phyloP scores from a whole-genome alignment of 1,284 basidiomycete genomes.

The Tausonia pullulans region DNA sequence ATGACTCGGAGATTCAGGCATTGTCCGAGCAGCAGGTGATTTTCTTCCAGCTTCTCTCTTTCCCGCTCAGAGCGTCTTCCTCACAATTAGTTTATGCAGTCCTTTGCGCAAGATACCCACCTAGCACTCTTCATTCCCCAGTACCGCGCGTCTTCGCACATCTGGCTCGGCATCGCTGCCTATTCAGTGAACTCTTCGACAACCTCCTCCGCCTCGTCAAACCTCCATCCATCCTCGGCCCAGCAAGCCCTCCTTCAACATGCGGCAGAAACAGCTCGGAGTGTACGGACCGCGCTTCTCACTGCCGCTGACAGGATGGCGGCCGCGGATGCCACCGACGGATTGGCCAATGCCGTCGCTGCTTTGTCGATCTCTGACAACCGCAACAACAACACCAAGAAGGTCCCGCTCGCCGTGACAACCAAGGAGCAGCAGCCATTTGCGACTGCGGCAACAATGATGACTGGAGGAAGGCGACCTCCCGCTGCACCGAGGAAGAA shows the following conservation, averaged over 20 bases:
- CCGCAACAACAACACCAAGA: too few species aligned
- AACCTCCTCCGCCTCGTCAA: neutral
- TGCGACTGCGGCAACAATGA: too few species aligned
- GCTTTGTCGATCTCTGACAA: too few species aligned
- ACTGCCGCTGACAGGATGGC: neutral
- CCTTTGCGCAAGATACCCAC: slow-evolving; percentile 13
- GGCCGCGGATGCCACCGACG: too few species aligned
- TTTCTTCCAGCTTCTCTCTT: slow-evolving; percentile 10
- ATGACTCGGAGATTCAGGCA: slow-evolving; percentile 21
- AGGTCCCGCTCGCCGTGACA: too few species aligned
- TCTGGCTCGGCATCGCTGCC: slow-evolving; percentile 23
- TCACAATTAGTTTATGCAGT: slow-evolving; percentile 8
- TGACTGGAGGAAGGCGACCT: too few species aligned
- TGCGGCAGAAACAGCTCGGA: slow-evolving; percentile 24
- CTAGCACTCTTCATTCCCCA: slow-evolving; percentile 19
- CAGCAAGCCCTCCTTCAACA: slow-evolving; percentile 20
- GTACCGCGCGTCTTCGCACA: slow-evolving; percentile 22
- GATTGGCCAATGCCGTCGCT: too few species aligned
- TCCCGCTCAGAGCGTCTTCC: neutral
- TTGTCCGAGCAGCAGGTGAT: slow-evolving; percentile 21
- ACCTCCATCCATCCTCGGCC: neutral
- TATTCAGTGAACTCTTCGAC: slow-evolving; percentile 12
- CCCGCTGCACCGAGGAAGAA: neutral
- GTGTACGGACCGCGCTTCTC: neutral
- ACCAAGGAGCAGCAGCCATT: too few species aligned